phyloP scores from a whole-genome alignment of 495 filamentous ascomycete genomes.

The Thozetella sp. region DNA sequence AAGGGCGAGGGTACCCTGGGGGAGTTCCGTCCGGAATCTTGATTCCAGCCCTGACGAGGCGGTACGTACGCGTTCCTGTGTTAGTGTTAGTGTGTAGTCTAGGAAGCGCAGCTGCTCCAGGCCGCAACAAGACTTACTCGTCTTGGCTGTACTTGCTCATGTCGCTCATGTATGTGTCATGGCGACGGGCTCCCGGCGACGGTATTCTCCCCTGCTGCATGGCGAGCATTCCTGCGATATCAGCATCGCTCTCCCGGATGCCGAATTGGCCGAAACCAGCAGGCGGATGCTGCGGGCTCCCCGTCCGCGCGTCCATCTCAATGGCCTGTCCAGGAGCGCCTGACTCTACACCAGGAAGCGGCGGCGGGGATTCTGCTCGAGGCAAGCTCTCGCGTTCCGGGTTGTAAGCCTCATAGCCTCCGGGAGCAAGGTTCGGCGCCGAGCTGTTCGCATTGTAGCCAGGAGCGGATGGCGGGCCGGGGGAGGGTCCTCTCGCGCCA shows the following conservation, averaged over 20 bases:
- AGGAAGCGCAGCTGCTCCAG: background rate
- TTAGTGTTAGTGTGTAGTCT: background rate
- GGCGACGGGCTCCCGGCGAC: conserved; percentile 30
- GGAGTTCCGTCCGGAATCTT: conserved; percentile 42
- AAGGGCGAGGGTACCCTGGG: conserved; percentile 35
- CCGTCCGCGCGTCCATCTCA: conserved; percentile 75
- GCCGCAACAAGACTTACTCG: conserved; percentile 61
- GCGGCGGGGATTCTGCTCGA: conserved; percentile 64
- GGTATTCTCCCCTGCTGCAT: conserved; percentile 57
- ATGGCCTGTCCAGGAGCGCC: conserved; percentile 68
- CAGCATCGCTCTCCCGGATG: conserved; percentile 66
- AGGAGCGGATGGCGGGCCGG: conserved; percentile 31
- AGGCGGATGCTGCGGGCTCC: conserved; percentile 47
- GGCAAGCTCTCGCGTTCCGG: conserved; percentile 40
- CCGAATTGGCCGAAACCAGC: conserved; percentile 47
- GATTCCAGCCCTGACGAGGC: conserved; percentile 62
- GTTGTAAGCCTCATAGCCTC: conserved; percentile 42
- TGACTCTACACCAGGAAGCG: conserved; percentile 57
- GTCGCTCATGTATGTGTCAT: conserved; percentile 54
- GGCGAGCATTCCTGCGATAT: conserved; percentile 68
- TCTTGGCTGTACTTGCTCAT: conserved; percentile 70
- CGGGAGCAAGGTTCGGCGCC: conserved; percentile 24
- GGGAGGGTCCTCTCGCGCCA: conserved; percentile 30
- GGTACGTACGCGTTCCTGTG: conserved; percentile 60
- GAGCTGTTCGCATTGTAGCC: conserved; percentile 34